Conservation (phyloP, 1,284 basidiomycete species). For the Fomitopsis pinicola region DNA sequence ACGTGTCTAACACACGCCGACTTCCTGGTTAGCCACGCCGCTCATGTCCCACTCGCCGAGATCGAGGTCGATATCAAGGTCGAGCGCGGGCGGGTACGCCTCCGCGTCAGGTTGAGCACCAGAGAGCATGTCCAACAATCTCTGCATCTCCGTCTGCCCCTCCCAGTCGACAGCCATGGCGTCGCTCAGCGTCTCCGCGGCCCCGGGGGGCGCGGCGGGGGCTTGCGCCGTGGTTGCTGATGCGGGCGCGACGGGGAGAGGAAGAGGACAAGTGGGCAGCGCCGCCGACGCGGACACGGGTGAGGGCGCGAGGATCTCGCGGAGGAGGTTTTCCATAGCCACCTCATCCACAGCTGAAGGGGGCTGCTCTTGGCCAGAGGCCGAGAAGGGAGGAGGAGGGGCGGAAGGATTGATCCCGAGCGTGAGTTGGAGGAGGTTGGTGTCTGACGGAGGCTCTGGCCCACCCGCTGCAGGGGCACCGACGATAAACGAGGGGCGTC, state of each 20-base stretch:
- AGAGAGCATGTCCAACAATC: constrained; percentile 51
- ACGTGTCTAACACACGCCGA: constrained; percentile 26
- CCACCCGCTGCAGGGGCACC: constrained; percentile 89
- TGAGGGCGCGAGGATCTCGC: constrained; percentile 61
- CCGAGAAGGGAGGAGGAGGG: constrained; percentile 15
- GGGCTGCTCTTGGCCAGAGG: constrained; percentile 16
- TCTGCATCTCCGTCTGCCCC: constrained; percentile 58
- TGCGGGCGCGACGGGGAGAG: constrained; percentile 6
- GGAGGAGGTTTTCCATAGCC: constrained; percentile 60
- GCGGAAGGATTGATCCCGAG: constrained; percentile 20
- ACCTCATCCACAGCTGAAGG: constrained; percentile 42
- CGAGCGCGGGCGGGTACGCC: constrained; percentile 30
- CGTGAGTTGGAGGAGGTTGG: constrained; percentile 22
- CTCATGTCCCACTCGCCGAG: constrained; percentile 30
- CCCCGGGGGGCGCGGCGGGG: constrained; percentile 16
- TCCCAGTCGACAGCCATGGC: constrained; percentile 28
- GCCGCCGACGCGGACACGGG: constrained; percentile 34
- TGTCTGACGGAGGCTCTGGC: constrained; percentile 32
- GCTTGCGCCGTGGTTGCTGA: constrained; percentile 10
- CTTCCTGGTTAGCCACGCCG: constrained; percentile 12
- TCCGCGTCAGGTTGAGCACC: constrained; percentile 29
- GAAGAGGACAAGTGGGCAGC: constrained; percentile 24
- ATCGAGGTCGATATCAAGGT: constrained; percentile 34
- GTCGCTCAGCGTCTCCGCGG: constrained; percentile 20
- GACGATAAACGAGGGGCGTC: constrained; percentile 46